These are phyloP conservation scores for Vigna reflexopilosa DNA, from an alignment of 306 rosid genomes.

Conservation along the genomic window DNA sequence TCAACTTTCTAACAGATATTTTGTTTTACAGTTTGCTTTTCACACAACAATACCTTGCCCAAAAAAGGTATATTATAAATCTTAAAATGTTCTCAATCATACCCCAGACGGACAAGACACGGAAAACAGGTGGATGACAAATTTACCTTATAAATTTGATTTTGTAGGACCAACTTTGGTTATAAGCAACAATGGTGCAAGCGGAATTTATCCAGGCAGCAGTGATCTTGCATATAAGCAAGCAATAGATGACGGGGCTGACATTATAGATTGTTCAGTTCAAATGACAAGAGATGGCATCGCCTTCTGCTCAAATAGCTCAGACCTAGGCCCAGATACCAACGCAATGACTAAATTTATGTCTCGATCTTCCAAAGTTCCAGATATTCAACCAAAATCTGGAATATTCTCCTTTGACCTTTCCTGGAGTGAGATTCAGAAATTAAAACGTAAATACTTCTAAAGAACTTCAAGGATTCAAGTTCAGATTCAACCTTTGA, in stretches of 20 bases:
- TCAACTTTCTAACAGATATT: conserved; percentile 33
- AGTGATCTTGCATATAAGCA: conserved; percentile 84
- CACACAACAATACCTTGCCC: conserved; percentile 53
- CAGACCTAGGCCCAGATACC: conserved; percentile 63
- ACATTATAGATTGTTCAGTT: conserved; percentile 89
- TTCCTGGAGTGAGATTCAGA: conserved; percentile 80
- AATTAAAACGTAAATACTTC: conserved; percentile 70
- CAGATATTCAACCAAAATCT: conserved; percentile 67
- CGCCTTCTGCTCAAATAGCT: conserved; percentile 66
- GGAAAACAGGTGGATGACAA: conserved; percentile 3
- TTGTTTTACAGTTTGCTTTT: conserved; percentile 72
- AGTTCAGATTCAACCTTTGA: conserved; percentile 1
- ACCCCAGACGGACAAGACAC: not conserved
- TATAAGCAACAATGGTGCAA: conserved; percentile 82
- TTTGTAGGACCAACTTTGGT: conserved; percentile 63
- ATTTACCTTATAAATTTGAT: conserved; percentile 3
- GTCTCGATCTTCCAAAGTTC: conserved; percentile 54
- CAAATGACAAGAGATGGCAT: conserved; percentile 89
- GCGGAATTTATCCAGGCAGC: conserved; percentile 82
- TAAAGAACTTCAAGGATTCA: conserved; percentile 4
- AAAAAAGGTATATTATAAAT: conserved; percentile 55
- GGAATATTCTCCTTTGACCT: conserved; percentile 90
- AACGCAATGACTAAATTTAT: conserved; percentile 64
- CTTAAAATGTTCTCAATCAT: conserved; percentile 6
- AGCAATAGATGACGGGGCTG: conserved; percentile 79